A percentile compares a stretch with the other conserved stretches of the same genome.
These are phyloP conservation scores for Gentiana straminea DNA, from an alignment of 257 asterid genomes.

Conservation along the genomic window DNA sequence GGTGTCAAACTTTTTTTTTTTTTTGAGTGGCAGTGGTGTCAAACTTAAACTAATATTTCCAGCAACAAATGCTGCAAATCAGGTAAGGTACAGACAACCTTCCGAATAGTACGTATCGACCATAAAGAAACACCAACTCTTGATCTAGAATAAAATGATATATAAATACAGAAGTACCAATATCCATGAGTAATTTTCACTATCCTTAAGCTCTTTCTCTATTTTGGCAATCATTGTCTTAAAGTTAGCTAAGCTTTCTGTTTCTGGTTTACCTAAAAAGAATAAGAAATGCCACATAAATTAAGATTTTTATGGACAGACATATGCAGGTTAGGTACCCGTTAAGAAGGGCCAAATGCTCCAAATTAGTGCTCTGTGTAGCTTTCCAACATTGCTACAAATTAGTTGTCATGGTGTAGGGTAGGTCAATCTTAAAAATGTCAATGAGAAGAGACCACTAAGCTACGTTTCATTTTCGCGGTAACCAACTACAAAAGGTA, in stretches of 20 bases:
- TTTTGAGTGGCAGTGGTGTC: too few relatives aligned
- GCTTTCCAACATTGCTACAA: background rate
- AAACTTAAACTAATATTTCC: slow-evolving; percentile 6
- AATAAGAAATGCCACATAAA: slow-evolving; percentile 37
- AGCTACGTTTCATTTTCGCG: background rate
- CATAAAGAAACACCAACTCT: slow-evolving; percentile 47
- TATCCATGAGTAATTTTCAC: slow-evolving; percentile 64
- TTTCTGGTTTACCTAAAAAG: slow-evolving; percentile 14
- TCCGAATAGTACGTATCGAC: slow-evolving; percentile 29
- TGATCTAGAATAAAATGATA: too few relatives aligned
- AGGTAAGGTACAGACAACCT: slow-evolving; percentile 10
- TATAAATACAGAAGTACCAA: slow-evolving; percentile 52
- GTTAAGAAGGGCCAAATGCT: slow-evolving; percentile 29
- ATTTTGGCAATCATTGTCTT: background rate
- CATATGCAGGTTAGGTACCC: slow-evolving; percentile 59
- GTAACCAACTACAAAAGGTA: slow-evolving; percentile 4
- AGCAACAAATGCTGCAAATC: slow-evolving; percentile 11
- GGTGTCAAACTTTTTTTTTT: too few relatives aligned
- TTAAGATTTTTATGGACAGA: slow-evolving; percentile 25
- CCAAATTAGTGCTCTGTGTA: slow-evolving; percentile 2
- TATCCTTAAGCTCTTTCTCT: slow-evolving; percentile 8
- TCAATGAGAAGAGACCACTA: background rate
- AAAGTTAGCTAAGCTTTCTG: slow-evolving; percentile 23
- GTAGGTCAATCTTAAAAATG: background rate
- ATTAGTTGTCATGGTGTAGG: slow-evolving; percentile 5